A percentile compares a stretch with the other conserved stretches of the same genome.
Evolutionary conservation across 306 rosid genomes (phyloP).

Genomic region (Calophaca sinica): DNA sequence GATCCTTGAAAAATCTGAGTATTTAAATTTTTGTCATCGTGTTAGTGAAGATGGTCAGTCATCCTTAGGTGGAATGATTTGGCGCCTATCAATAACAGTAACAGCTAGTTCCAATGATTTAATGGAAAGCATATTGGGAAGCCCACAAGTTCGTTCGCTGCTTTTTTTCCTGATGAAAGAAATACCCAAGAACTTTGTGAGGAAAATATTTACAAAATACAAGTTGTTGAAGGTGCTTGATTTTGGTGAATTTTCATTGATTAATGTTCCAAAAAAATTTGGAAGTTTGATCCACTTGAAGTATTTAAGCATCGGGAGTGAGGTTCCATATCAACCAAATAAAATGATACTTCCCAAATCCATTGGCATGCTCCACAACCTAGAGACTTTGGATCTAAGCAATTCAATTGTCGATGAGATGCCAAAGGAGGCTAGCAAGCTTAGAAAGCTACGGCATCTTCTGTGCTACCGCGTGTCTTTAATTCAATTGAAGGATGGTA

Average conservation of each 20-base stretch:
- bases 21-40: not conserved
- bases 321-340: rapidly evolving
- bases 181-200: no score
- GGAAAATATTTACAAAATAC: not conserved
- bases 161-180: not conserved
- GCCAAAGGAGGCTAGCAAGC: not conserved
- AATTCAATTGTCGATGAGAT: rapidly evolving
- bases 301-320: not conserved
- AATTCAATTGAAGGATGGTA: not conserved
- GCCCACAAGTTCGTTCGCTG: not conserved
- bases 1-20: not conserved
- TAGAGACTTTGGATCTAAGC: conserved; percentile 17
- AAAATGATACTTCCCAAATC: not conserved
- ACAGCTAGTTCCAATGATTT: not conserved
- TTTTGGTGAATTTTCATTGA: no score
- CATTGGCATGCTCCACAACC: not conserved
- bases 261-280: not conserved
- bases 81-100: not conserved
- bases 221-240: not conserved
- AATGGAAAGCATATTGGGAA: not conserved
- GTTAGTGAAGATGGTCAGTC: not conserved
- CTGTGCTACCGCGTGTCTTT: rapidly evolving
- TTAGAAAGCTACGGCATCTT: not conserved
- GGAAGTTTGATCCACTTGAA: not conserved
- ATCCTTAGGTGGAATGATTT: not conserved